Conservation (phyloP, 1,284 basidiomycete genomes). For the Ceratobasidium sp. region DNA sequence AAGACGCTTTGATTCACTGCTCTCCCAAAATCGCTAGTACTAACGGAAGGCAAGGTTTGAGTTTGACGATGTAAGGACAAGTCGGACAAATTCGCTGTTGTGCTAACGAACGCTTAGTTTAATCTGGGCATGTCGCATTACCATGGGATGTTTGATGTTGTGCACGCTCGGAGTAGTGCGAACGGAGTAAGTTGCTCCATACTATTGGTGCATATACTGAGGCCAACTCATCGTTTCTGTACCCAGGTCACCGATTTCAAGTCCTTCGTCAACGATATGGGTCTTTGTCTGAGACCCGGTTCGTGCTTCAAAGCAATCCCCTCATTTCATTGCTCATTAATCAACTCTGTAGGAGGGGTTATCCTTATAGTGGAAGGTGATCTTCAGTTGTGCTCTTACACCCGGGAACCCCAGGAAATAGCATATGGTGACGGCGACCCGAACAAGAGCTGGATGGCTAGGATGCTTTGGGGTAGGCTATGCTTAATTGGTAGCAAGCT, state of each 20-base stretch:
- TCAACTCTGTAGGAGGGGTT: conserved; percentile 18
- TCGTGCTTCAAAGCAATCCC: not conserved
- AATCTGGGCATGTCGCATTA: conserved; percentile 39
- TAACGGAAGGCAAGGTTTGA: conserved; percentile 33
- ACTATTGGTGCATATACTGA: not conserved
- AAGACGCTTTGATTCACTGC: not conserved
- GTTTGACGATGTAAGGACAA: conserved; percentile 39
- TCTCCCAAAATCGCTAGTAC: not conserved
- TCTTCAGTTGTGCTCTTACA: conserved; percentile 33
- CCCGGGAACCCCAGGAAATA: conserved; percentile 29
- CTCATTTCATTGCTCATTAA: too few species aligned
- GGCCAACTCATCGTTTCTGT: not conserved
- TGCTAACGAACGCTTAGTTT: not conserved
- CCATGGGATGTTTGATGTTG: conserved; percentile 40
- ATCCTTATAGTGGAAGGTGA: conserved; percentile 37
- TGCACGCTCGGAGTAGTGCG: conserved; percentile 38
- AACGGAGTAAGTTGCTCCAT: conserved; percentile 28
- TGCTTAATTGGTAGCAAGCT: not conserved
- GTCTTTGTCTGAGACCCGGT: conserved; percentile 37
- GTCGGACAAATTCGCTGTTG: not conserved
- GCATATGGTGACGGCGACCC: conserved; percentile 36
- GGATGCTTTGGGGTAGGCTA: conserved; percentile 38
- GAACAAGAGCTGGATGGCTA: conserved; percentile 39
- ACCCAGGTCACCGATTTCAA: conserved; percentile 32
- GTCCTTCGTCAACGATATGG: conserved; percentile 37